These are phyloP conservation scores for Nakaseomyces bracarensis DNA, from an alignment of 1,139 yeast genomes.

Conservation along the genomic window DNA sequence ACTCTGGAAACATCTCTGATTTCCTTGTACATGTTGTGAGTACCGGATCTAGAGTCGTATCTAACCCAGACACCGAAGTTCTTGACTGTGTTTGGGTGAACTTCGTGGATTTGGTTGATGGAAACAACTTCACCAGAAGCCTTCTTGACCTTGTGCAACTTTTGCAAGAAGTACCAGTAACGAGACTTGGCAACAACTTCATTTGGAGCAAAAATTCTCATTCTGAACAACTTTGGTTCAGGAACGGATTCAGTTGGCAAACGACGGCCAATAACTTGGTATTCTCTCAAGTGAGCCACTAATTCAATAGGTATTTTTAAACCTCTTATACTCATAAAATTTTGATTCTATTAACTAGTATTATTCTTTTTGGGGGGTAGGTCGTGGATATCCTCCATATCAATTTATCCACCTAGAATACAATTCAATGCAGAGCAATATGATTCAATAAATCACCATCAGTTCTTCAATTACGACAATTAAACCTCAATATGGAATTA, in stretches of 20 bases:
- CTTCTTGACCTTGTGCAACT: slow-evolving; percentile 98
- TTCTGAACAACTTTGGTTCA: slow-evolving; percentile 99
- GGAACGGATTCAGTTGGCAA: slow-evolving; percentile 98
- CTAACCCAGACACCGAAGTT: slow-evolving; percentile 99
- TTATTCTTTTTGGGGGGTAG: too few relatives aligned
- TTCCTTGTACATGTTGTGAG: slow-evolving; percentile 99
- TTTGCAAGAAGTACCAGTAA: slow-evolving; percentile 99
- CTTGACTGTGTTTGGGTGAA: slow-evolving; percentile 98
- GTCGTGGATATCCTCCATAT: too few relatives aligned
- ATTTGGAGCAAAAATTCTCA: slow-evolving; percentile 99
- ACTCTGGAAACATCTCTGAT: slow-evolving; percentile 99
- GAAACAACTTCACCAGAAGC: slow-evolving; percentile 99
- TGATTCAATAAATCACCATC: too few relatives aligned
- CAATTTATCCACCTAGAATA: too few relatives aligned
- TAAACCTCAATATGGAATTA: too few relatives aligned
- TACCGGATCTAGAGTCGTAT: slow-evolving; percentile 99
- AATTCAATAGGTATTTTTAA: neutral
- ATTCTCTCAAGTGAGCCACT: slow-evolving; percentile 95
- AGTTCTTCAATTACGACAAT: too few relatives aligned
- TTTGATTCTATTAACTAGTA: neutral
- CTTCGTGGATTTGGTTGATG: slow-evolving; percentile 83
- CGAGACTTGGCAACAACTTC: slow-evolving; percentile 99
- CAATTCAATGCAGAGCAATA: too few relatives aligned
- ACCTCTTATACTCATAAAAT: neutral
- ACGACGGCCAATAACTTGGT: slow-evolving; percentile 99